Conservation (phyloP, 768 basidiomycete species). For the Suillus lakei region DNA sequence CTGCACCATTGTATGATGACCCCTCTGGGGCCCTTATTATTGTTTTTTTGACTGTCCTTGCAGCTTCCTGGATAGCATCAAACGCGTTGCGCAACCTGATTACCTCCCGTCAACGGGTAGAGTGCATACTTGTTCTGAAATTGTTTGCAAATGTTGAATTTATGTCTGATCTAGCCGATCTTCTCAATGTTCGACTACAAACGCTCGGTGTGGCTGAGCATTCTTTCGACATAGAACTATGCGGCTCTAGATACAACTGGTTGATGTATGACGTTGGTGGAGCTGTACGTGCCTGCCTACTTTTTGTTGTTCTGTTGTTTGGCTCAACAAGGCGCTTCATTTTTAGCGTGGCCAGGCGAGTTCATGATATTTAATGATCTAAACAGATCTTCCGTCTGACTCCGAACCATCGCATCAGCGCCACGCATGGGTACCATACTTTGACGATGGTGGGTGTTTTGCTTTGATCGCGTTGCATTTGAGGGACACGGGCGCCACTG, state of each 20-base stretch:
- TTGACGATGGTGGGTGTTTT: constrained; percentile 71
- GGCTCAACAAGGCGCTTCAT: constrained; percentile 9
- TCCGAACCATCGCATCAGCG: constrained; percentile 47
- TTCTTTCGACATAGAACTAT: constrained; percentile 67
- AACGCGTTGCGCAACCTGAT: constrained; percentile 67
- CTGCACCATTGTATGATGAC: constrained; percentile 68
- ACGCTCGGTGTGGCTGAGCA: constrained; percentile 83
- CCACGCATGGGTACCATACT: constrained; percentile 84
- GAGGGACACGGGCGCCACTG: background rate
- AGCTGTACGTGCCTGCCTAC: constrained; percentile 53
- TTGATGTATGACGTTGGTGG: constrained; percentile 86
- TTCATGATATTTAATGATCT: constrained; percentile 16
- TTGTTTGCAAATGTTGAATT: constrained; percentile 7
- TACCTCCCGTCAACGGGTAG: constrained; percentile 75
- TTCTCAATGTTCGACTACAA: constrained; percentile 79
- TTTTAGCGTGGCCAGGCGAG: constrained; percentile 65
- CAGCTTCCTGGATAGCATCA: constrained; percentile 73
- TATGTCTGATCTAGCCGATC: constrained; percentile 56
- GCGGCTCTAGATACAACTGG: constrained; percentile 72
- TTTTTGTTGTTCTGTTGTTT: constrained; percentile 11
- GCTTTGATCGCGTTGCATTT: constrained; percentile 14
- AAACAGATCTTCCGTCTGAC: constrained; percentile 18
- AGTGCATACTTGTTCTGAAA: constrained; percentile 14
- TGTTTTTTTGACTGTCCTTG: constrained; percentile 10
- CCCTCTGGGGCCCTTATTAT: background rate